Conservation (phyloP, 805 yeast genomes). For the Yamadazyma kitorensis region DNA sequence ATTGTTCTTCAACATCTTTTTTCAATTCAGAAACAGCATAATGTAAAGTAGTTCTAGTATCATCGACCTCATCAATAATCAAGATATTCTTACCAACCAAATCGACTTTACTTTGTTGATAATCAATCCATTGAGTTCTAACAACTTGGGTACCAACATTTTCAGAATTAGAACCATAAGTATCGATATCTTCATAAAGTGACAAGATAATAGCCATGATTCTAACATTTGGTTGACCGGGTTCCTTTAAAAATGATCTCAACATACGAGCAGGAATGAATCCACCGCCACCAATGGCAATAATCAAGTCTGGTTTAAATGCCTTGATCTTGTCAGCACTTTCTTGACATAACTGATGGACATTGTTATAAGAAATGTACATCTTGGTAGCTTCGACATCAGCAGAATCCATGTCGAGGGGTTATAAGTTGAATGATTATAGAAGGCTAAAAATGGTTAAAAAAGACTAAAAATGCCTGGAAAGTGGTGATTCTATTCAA, state of each 20-base stretch:
- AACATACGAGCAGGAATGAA: constrained; percentile 96
- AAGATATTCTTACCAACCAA: constrained; percentile 68
- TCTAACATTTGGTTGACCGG: constrained; percentile 83
- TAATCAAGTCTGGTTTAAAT: constrained; percentile 84
- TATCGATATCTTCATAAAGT: constrained; percentile 77
- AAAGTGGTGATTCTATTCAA: too few relatives aligned
- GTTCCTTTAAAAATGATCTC: constrained; percentile 86
- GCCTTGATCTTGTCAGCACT: constrained; percentile 59
- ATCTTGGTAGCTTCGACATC: constrained; percentile 39
- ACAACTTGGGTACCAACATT: constrained; percentile 59
- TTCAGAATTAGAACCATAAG: constrained; percentile 56
- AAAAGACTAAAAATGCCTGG: too few relatives aligned
- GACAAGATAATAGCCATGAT: constrained; percentile 95
- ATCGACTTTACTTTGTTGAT: constrained; percentile 57
- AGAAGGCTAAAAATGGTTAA: too few relatives aligned
- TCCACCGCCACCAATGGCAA: constrained; percentile 98
- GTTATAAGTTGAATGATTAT: too few relatives aligned
- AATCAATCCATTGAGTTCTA: constrained; percentile 84
- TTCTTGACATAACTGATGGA: constrained; percentile 70
- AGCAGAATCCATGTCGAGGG: constrained; percentile 5
- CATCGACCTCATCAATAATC: constrained; percentile 83
- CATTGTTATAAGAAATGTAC: constrained; percentile 78
- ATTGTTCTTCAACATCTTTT: constrained; percentile 66
- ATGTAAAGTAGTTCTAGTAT: constrained; percentile 79
- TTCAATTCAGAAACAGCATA: constrained; percentile 74